phyloP scores from a whole-genome alignment of 2,329 filamentous ascomycete genomes.

The Amphichorda felina region DNA sequence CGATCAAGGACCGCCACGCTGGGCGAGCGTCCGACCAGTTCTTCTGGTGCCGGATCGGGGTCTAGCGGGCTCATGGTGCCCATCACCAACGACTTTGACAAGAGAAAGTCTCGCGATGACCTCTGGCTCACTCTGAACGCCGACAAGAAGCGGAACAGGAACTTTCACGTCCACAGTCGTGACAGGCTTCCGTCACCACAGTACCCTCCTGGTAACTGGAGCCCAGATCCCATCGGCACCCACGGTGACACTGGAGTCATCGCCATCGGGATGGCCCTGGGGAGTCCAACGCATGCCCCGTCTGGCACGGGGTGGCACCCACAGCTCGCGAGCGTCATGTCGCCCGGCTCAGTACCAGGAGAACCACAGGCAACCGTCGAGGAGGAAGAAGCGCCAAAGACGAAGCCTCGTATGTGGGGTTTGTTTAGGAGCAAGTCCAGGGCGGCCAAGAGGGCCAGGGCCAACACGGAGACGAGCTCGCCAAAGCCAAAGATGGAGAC shows the following conservation, averaged over 20 bases:
- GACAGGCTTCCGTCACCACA: slow-evolving; percentile 1
- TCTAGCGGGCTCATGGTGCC: not conserved
- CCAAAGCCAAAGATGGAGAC: not conserved
- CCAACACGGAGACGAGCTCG: not conserved
- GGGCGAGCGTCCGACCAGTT: slow-evolving; percentile 3
- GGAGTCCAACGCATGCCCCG: slow-evolving; percentile 47
- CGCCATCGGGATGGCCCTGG: slow-evolving; percentile 62
- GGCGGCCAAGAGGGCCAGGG: slow-evolving; percentile 6
- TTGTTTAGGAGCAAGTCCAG: slow-evolving; percentile 35
- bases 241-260: slow-evolving; percentile 12
- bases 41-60: slow-evolving; percentile 2
- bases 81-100: slow-evolving; percentile 1
- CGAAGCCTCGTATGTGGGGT: slow-evolving; percentile 45
- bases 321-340: slow-evolving; percentile 4
- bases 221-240: too few relatives aligned
- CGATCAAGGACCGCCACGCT: not conserved
- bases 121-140: slow-evolving; percentile 3
- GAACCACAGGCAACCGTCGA: not conserved
- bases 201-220: too few relatives aligned
- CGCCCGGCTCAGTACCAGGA: not conserved
- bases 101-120: slow-evolving; percentile 5
- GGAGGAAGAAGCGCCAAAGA: slow-evolving; percentile 19
- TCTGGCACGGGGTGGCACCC: slow-evolving; percentile 14
- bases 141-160: slow-evolving; percentile 2
- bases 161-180: slow-evolving; percentile 3